Base-by-base conservation (phyloP, 1,284 basidiomycete genomes). In the Melampsora allii-populina region DNA sequence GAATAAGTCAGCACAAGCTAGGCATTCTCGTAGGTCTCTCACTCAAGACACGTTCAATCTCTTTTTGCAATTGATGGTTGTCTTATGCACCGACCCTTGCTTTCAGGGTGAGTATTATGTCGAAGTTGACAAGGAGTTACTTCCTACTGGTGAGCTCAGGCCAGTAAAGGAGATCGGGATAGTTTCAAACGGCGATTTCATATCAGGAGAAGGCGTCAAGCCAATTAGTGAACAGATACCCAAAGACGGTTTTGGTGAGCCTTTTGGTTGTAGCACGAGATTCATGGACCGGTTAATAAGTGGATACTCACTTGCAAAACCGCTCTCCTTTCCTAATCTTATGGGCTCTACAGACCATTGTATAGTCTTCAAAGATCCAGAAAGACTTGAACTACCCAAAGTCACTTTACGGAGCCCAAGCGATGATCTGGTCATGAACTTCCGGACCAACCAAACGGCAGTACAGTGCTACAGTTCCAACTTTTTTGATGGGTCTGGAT, bases 401-500 rank as follows among this genome's bases (percentile, higher is more conserved):
- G 67, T 48, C 42, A 48, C 60, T 21, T 45, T 69, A 9, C 14
- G 48, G 48, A 69, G 67, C 27, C 68, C 68, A 21, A 65, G 56
- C 21, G 46, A 63, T 45, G 61, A 72, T 36, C 29, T 72, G 48
- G n/a, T 36, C 29, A 45, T 72, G 14, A 46, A 50, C 42, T 72
- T 72, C 29, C 50, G 61, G n/a, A 39, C 68, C 50, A 72, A 72
- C 60, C 68, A 72, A 42, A 36, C 31, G 6, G 68, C 68, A 12
- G 68, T 72, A 19, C 68, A 72, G 53, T 72, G 68, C 53, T 72
- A 72, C 50, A 72, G 45, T 24, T 46, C 68, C 21, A 72, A 72
- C 63, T 65, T 53, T 58, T 72, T 72, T 58, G 61, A 63, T 65
- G 68, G 68, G 7, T 21, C 27, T 19, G 63, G 67, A 5, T 48